Evolutionary conservation across 2,329 filamentous ascomycete genomes (phyloP).

Genomic region (Aspergillus glaucus): DNA sequence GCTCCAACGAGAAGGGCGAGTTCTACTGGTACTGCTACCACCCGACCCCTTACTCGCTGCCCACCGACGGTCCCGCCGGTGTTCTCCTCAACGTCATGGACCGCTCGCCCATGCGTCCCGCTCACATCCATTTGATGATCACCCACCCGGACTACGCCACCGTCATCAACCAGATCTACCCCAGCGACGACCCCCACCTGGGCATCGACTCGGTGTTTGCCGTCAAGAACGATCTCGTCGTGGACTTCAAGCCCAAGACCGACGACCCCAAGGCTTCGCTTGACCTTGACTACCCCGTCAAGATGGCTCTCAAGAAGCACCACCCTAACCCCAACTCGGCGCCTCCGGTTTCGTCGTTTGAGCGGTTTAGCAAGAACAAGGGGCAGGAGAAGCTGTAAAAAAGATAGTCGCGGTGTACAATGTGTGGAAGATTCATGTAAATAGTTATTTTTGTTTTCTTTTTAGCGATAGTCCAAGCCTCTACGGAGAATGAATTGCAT

Average conservation of each 20-base stretch:
- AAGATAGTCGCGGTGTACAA: no score
- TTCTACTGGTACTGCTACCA: slow-evolving; percentile 68
- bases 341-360: slow-evolving; percentile 32
- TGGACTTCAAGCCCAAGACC: slow-evolving; percentile 51
- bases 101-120: slow-evolving; percentile 55
- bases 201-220: slow-evolving; percentile 56
- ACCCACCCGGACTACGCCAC: slow-evolving; percentile 52
- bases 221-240: slow-evolving; percentile 55
- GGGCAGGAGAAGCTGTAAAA: slow-evolving; percentile 4
- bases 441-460: no score
- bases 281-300: slow-evolving; percentile 59
- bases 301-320: slow-evolving; percentile 43
- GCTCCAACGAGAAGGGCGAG: slow-evolving; percentile 61
- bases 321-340: slow-evolving; percentile 35
- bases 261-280: slow-evolving; percentile 49
- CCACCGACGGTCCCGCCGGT: slow-evolving; percentile 56
- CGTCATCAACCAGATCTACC: slow-evolving; percentile 54
- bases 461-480: no score
- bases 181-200: slow-evolving; percentile 53
- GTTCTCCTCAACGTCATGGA: slow-evolving; percentile 49
- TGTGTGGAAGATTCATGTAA: no score
- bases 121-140: slow-evolving; percentile 55
- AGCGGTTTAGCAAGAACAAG: slow-evolving; percentile 25
- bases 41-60: slow-evolving; percentile 66
- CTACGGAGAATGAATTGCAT: no score